Evolutionary conservation across 805 yeast species (phyloP).

Genomic region (Ogataea saltuana): DNA sequence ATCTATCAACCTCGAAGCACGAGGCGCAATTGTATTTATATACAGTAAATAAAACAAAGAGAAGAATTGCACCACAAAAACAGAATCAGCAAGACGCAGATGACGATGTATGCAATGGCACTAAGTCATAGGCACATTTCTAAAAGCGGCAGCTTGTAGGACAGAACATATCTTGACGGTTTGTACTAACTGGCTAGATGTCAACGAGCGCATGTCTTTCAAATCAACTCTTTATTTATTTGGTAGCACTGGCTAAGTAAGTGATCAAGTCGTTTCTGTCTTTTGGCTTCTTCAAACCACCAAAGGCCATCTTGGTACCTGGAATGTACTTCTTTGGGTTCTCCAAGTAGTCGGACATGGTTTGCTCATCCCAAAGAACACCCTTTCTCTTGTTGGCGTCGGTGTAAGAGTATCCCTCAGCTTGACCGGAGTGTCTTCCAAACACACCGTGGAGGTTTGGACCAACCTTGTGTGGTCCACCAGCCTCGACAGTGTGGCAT

Average conservation of each 20-base stretch:
- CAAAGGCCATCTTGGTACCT: conserved; percentile 99
- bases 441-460: conserved; percentile 96
- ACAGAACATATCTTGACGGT: conserved; percentile 4
- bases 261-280: conserved; percentile 97
- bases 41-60: conserved; percentile 2
- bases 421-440: conserved; percentile 90
- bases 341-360: conserved; percentile 92
- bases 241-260: conserved; percentile 63
- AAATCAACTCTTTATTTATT: conserved; percentile 35
- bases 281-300: conserved; percentile 98
- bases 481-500: conserved; percentile 95
- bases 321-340: conserved; percentile 99
- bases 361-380: conserved; percentile 82
- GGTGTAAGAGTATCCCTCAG: conserved; percentile 92
- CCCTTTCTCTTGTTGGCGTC: conserved; percentile 98
- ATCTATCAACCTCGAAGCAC: conserved; percentile 3
- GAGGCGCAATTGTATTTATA: conserved; percentile 6
- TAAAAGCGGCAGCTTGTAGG: conserved; percentile 12
- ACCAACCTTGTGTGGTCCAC: conserved; percentile 98
- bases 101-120: too few relatives aligned
- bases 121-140: too few relatives aligned
- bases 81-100: too few relatives aligned
- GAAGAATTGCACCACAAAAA: not conserved
- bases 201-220: not conserved
- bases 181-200: too few relatives aligned